phyloP scores from a whole-genome alignment of 805 yeast genomes.

The Candida chauliodis region DNA sequence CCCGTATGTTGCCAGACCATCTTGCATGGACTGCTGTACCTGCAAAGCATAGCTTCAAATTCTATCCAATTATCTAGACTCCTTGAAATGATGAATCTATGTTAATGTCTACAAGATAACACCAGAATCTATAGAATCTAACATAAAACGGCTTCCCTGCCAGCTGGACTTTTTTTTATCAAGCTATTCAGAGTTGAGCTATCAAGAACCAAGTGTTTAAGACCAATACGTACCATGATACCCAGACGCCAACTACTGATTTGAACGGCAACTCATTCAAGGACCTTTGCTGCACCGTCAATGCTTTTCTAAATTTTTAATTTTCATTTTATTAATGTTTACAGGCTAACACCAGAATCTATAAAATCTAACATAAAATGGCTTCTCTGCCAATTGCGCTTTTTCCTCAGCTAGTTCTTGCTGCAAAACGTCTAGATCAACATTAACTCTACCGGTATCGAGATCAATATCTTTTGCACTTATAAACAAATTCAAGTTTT shows the following conservation, averaged over 20 bases:
- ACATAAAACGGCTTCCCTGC: constrained; percentile 22
- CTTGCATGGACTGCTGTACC: no score
- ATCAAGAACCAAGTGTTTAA: constrained; percentile 48
- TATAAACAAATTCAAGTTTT: constrained; percentile 24
- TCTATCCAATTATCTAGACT: no score
- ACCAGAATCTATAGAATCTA: constrained; percentile 28
- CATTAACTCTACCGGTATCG: constrained; percentile 33
- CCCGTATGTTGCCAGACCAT: no score
- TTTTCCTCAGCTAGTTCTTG: constrained; percentile 35
- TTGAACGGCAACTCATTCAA: constrained; percentile 49
- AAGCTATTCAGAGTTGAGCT: constrained; percentile 66
- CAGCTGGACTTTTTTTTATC: constrained; percentile 34
- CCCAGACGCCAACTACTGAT: constrained; percentile 50
- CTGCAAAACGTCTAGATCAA: constrained; percentile 30
- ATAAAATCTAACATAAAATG: constrained; percentile 24
- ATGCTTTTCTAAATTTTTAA: constrained; percentile 57
- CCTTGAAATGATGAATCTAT: no score
- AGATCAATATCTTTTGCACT: constrained; percentile 28
- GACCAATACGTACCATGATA: constrained; percentile 49
- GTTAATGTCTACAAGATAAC: no score
- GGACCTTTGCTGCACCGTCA: constrained; percentile 51
- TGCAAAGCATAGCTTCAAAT: no score
- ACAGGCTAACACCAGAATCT: constrained; percentile 29
- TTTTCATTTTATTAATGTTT: no score
- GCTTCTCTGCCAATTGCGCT: constrained; percentile 21